These are phyloP conservation scores for Pichia sp. DNA, from an alignment of 1,139 yeast genomes.

Conservation along the genomic window DNA sequence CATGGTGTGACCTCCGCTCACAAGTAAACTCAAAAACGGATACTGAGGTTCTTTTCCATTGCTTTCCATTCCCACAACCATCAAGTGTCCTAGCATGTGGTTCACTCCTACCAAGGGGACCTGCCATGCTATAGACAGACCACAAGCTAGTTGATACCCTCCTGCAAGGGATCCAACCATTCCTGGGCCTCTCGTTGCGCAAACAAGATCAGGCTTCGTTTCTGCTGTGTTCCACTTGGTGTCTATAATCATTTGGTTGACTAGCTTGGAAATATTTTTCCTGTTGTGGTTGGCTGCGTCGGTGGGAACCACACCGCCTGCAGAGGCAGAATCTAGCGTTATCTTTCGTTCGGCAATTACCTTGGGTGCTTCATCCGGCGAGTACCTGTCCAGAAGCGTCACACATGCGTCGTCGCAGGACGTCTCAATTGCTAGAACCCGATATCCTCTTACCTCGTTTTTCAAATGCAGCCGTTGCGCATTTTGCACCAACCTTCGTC, in stretches of 20 bases:
- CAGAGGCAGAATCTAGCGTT: slow-evolving; percentile 60
- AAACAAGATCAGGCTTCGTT: slow-evolving; percentile 60
- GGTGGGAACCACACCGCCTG: slow-evolving; percentile 88
- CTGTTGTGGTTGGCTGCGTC: slow-evolving; percentile 83
- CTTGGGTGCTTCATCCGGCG: slow-evolving; percentile 38
- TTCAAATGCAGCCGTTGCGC: neutral
- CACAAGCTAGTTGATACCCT: slow-evolving; percentile 82
- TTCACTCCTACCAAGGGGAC: slow-evolving; percentile 85
- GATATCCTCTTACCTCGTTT: slow-evolving; percentile 36
- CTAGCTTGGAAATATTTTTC: slow-evolving; percentile 44
- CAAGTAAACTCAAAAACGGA: slow-evolving; percentile 78
- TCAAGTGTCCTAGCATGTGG: slow-evolving; percentile 91
- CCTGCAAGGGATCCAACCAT: slow-evolving; percentile 87
- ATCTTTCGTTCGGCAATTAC: slow-evolving; percentile 58
- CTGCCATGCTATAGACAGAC: slow-evolving; percentile 72
- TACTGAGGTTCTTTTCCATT: slow-evolving; percentile 49
- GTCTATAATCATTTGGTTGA: slow-evolving; percentile 35
- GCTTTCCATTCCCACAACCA: slow-evolving; percentile 56
- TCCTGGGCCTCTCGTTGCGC: slow-evolving; percentile 96
- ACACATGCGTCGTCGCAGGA: slow-evolving; percentile 96
- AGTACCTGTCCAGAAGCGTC: slow-evolving; percentile 57
- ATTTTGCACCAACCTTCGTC: neutral
- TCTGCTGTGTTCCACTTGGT: slow-evolving; percentile 33
- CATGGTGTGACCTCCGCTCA: slow-evolving; percentile 95
- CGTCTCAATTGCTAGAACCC: slow-evolving; percentile 81